A percentile compares a stretch with the other conserved stretches of the same genome.
These are phyloP conservation scores for Stachybotrys chlorohalonatus DNA, from an alignment of 2,329 filamentous ascomycete species.

Conservation along the genomic window DNA sequence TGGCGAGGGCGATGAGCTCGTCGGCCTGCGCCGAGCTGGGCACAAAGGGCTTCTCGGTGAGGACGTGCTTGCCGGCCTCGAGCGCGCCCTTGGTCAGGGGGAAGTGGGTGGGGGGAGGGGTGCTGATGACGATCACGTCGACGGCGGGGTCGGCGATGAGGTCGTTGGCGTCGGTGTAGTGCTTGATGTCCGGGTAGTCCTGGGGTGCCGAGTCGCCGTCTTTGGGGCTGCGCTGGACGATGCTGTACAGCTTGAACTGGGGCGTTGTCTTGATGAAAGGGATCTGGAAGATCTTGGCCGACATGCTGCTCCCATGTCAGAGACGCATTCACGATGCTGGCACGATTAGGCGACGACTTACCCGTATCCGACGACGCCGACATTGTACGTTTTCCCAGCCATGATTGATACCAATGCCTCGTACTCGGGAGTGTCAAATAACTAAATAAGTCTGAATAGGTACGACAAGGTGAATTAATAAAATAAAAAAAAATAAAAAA, in stretches of 20 bases:
- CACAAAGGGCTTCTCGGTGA: slow-evolving; percentile 79
- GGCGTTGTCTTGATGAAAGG: slow-evolving; percentile 61
- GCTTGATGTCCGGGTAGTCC: slow-evolving; percentile 57
- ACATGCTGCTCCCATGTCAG: slow-evolving; percentile 29
- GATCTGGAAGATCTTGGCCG: slow-evolving; percentile 77
- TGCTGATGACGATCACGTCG: slow-evolving; percentile 63
- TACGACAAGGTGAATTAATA: too few species aligned
- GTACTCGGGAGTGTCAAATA: neutral
- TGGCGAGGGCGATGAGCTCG: slow-evolving; percentile 47
- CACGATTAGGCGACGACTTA: slow-evolving; percentile 16
- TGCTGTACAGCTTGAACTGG: slow-evolving; percentile 59
- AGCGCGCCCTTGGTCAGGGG: slow-evolving; percentile 55
- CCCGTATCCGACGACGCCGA: slow-evolving; percentile 44
- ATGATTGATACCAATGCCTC: slow-evolving; percentile 7
- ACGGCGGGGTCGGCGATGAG: slow-evolving; percentile 57
- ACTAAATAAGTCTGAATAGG: too few species aligned
- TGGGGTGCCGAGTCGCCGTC: slow-evolving; percentile 55
- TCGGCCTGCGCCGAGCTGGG: slow-evolving; percentile 60
- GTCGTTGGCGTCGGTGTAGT: slow-evolving; percentile 52
- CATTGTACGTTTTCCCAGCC: slow-evolving; percentile 34
- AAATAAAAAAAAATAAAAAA: neutral
- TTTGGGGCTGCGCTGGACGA: slow-evolving; percentile 65
- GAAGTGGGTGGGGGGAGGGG: slow-evolving; percentile 64
- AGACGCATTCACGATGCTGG: neutral
- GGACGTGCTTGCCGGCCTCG: slow-evolving; percentile 64